A percentile compares a stretch with the other conserved stretches of the same genome.
These are phyloP conservation scores for Neltuma alba DNA, from an alignment of 306 rosid genomes.

Conservation along the genomic window DNA sequence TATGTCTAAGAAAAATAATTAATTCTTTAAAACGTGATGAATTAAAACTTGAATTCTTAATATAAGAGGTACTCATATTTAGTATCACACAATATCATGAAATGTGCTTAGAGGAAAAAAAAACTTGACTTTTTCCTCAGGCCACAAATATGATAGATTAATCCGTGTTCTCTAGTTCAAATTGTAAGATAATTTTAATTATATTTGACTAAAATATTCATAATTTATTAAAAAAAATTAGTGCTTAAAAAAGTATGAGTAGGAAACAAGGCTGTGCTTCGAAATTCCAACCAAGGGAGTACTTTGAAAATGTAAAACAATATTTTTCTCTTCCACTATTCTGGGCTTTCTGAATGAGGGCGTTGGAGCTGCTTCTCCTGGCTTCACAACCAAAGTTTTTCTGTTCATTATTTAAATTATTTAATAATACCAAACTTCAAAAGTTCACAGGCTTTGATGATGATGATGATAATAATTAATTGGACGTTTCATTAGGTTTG, in stretches of 20 bases:
- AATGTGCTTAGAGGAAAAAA: no score
- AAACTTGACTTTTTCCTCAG: no score
- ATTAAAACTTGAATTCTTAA: no score
- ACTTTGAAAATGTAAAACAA: background rate
- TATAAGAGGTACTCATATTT: no score
- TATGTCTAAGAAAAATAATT: no score
- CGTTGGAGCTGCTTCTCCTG: background rate
- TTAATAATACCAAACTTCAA: background rate
- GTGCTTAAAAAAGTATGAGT: background rate
- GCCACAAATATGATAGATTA: background rate
- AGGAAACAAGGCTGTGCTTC: background rate
- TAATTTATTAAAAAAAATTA: background rate
- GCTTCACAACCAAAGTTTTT: background rate
- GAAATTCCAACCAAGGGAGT: background rate
- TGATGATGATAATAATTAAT: background rate
- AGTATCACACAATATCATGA: no score
- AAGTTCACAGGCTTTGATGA: background rate
- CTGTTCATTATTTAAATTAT: background rate
- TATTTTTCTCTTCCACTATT: background rate
- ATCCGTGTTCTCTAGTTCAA: background rate
- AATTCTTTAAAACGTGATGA: no score
- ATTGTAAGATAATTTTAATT: background rate
- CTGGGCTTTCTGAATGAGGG: background rate
- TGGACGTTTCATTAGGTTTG: background rate
- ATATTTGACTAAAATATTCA: background rate